These are phyloP conservation scores for Avena sativa DNA, from an alignment of 176 grass and related monocot genomes.

Conservation along the genomic window DNA sequence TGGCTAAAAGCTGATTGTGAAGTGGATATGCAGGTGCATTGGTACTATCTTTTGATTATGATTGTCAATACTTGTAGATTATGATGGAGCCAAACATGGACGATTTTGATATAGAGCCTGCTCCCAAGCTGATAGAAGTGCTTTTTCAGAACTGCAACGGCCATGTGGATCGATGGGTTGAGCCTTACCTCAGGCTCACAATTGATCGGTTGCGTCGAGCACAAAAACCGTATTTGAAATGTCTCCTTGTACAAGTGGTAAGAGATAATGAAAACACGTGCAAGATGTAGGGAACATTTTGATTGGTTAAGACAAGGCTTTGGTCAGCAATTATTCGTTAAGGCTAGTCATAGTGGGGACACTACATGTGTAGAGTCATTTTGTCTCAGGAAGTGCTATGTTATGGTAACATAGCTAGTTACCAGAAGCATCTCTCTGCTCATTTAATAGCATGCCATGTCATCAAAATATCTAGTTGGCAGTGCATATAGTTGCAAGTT, in stretches of 20 bases:
- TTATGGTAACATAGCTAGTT: too few relatives aligned
- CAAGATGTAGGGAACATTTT: slow-evolving; percentile 62
- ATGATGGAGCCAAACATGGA: slow-evolving; percentile 83
- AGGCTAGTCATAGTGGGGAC: too few relatives aligned
- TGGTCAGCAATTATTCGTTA: background rate
- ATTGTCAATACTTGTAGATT: slow-evolving; percentile 54
- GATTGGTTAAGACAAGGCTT: slow-evolving; percentile 74
- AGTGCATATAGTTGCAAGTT: too few relatives aligned
- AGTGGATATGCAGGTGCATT: background rate
- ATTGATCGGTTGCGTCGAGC: slow-evolving; percentile 65
- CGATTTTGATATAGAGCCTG: slow-evolving; percentile 84
- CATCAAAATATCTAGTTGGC: too few relatives aligned
- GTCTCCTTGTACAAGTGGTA: slow-evolving; percentile 89
- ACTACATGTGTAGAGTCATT: too few relatives aligned
- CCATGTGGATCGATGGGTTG: slow-evolving; percentile 85
- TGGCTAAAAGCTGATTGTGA: slow-evolving; percentile 12
- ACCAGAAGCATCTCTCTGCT: too few relatives aligned
- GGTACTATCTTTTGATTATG: slow-evolving; percentile 29
- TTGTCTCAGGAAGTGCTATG: too few relatives aligned
- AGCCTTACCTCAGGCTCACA: slow-evolving; percentile 78
- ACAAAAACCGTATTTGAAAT: slow-evolving; percentile 71
- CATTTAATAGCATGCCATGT: too few relatives aligned
- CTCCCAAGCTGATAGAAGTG: slow-evolving; percentile 90
- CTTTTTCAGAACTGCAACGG: slow-evolving; percentile 96
- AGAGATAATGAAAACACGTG: background rate